Evolutionary conservation across 805 yeast species (phyloP).

Genomic region (Teunomyces funiuensis): DNA sequence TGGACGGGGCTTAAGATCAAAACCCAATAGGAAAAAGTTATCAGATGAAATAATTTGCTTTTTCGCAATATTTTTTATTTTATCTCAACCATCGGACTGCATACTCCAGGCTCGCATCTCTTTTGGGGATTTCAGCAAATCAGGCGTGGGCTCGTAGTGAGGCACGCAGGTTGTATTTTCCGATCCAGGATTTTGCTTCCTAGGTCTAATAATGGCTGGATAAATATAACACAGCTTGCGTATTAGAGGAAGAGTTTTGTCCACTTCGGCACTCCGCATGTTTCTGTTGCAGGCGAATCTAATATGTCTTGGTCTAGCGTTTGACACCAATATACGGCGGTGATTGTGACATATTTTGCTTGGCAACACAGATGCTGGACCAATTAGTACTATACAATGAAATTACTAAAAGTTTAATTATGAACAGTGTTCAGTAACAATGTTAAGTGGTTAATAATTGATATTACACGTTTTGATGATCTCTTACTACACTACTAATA

Average conservation of each 20-base stretch:
- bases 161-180: background rate
- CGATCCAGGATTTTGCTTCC: background rate
- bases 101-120: background rate
- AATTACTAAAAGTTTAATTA: too few species aligned
- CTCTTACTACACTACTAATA: background rate
- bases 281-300: background rate
- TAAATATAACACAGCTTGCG: too few species aligned
- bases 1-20: background rate
- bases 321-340: background rate
- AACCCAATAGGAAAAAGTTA: conserved; percentile 1
- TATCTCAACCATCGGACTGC: background rate
- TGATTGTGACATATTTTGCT: background rate
- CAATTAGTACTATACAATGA: too few species aligned
- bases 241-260: too few species aligned
- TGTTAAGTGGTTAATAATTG: too few species aligned
- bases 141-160: background rate
- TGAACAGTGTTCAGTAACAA: too few species aligned
- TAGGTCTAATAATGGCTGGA: too few species aligned
- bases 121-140: background rate
- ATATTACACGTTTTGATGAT: too few species aligned
- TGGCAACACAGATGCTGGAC: too few species aligned
- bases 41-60: background rate
- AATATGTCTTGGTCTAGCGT: background rate
- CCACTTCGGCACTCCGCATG: background rate
- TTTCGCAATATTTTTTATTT: conserved; percentile 3